These are phyloP conservation scores for Phoma sp. DNA, from an alignment of 2,329 filamentous ascomycete genomes.

Conservation along the genomic window DNA sequence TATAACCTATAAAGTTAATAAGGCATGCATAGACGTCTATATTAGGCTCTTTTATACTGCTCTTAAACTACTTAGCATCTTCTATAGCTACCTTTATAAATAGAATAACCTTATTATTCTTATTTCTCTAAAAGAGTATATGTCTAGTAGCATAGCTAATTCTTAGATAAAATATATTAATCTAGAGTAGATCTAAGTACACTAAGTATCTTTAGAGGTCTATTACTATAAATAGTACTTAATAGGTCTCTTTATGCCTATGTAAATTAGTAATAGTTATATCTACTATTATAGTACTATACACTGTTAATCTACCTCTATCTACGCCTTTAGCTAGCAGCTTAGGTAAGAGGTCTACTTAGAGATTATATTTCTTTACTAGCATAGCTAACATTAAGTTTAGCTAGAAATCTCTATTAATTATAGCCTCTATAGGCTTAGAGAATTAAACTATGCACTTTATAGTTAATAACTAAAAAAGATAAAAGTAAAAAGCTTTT, in stretches of 20 bases:
- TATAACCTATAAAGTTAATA: not conserved
- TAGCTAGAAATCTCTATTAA: too few relatives aligned
- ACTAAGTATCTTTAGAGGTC: not conserved
- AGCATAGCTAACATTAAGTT: too few relatives aligned
- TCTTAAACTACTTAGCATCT: not conserved
- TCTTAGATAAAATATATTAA: not conserved
- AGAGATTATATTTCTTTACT: too few relatives aligned
- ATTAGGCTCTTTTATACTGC: not conserved
- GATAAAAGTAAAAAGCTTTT: not conserved
- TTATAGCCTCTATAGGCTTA: too few relatives aligned
- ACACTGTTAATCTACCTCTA: too few relatives aligned
- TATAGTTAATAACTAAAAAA: too few relatives aligned
- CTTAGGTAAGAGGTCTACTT: too few relatives aligned
- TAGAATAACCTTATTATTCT: not conserved
- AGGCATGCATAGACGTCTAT: not conserved
- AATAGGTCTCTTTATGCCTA: not conserved
- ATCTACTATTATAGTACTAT: too few relatives aligned
- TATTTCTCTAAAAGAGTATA: not conserved
- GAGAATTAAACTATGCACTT: too few relatives aligned
- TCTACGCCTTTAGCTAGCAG: too few relatives aligned
- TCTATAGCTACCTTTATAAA: conserved; percentile 1
- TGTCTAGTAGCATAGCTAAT: not conserved
- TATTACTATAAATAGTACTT: not conserved
- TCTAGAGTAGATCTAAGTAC: not conserved
- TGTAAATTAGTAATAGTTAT: not conserved